phyloP scores from a whole-genome alignment of 306 rosid species.

The Cucumis hystrix region DNA sequence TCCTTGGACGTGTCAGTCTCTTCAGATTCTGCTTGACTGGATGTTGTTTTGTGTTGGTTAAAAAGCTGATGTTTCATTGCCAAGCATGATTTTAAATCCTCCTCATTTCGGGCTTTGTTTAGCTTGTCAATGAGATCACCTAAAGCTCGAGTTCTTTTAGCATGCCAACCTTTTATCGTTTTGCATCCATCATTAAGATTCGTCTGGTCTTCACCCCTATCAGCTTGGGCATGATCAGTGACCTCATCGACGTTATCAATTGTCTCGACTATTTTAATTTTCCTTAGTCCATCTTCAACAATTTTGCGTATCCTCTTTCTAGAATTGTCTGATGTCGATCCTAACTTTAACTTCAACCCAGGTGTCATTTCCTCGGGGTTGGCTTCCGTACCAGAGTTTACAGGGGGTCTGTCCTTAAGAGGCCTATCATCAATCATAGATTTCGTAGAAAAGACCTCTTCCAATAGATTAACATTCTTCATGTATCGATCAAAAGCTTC shows the following conservation, averaged over 20 bases:
- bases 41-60: constrained; percentile 13
- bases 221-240: constrained; percentile 30
- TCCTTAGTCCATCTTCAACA: constrained; percentile 62
- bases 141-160: constrained; percentile 38
- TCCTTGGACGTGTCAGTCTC: constrained; percentile 21
- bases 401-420: constrained; percentile 22
- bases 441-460: constrained; percentile 62
- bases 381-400: constrained; percentile 25
- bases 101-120: constrained; percentile 79
- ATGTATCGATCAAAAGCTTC: constrained; percentile 86
- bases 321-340: constrained; percentile 45
- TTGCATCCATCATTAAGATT: constrained; percentile 16
- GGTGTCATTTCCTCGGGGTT: constrained; percentile 23
- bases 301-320: constrained; percentile 47
- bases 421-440: constrained; percentile 21
- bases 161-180: constrained; percentile 21
- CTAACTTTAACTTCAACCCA: constrained; percentile 51
- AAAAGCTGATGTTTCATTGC: constrained; percentile 58
- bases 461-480: constrained; percentile 64
- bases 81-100: constrained; percentile 67
- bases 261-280: constrained; percentile 27
- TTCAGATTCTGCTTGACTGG: constrained; percentile 18
- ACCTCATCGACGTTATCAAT: constrained; percentile 25
- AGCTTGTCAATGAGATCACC: constrained; percentile 66
- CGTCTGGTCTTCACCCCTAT: neutral